These are phyloP conservation scores for Sideroxylon spinosum DNA, from an alignment of 179 eudicot genomes.

Conservation along the genomic window DNA sequence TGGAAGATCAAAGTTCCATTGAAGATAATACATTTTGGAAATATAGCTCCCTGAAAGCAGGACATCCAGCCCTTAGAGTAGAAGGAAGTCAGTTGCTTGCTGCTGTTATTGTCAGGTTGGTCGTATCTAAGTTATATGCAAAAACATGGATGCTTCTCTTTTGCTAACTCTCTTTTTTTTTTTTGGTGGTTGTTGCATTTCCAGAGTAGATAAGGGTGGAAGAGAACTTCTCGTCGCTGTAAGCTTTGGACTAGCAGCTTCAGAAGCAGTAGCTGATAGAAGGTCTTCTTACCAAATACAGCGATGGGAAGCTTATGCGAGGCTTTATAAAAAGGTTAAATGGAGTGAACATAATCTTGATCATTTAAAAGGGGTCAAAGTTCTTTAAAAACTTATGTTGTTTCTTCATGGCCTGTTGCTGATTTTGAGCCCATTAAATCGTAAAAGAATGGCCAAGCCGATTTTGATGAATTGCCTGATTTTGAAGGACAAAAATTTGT, in stretches of 20 bases:
- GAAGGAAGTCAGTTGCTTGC: conserved; percentile 93
- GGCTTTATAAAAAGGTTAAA: conserved; percentile 71
- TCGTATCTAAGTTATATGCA: conserved; percentile 10
- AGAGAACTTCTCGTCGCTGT: conserved; percentile 90
- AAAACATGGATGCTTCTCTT: neutral
- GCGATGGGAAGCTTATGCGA: conserved; percentile 95
- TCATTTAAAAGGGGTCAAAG: neutral
- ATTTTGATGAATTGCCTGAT: neutral
- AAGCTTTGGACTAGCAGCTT: conserved; percentile 78
- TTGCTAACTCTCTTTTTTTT: neutral
- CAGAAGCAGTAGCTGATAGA: conserved; percentile 92
- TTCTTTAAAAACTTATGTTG: neutral
- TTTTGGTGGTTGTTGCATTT: conserved; percentile 23
- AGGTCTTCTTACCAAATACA: conserved; percentile 64
- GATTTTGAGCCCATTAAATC: neutral
- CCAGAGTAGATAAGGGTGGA: conserved; percentile 79
- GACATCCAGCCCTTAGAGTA: conserved; percentile 86
- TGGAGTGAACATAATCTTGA: neutral
- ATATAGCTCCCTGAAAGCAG: conserved; percentile 57
- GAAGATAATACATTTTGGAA: conserved; percentile 41
- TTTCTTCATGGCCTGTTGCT: conserved; percentile 9
- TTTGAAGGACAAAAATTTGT: neutral
- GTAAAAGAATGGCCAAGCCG: neutral
- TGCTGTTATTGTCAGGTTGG: conserved; percentile 79
- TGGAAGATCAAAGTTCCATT: conserved; percentile 42